Base-by-base conservation (phyloP, 1,139 yeast genomes). In the Wickerhamiella pararugosa region DNA sequence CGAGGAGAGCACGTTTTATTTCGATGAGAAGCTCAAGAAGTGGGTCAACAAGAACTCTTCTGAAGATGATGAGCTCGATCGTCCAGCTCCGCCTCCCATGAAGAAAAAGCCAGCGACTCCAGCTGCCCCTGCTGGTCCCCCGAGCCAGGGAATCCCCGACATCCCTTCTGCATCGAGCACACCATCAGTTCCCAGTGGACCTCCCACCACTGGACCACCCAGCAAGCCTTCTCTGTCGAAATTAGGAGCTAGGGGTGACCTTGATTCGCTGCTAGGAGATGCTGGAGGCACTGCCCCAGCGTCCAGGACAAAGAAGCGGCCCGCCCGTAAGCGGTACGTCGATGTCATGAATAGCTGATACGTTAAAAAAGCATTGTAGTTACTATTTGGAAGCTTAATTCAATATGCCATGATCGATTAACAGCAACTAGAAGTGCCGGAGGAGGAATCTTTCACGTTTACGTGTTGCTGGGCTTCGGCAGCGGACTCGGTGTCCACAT, bases 11-110 rank as follows among this genome's bases (percentile, higher is more conserved):
- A 67, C 73, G 32, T 79, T 90, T 54, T 74, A 74, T 52, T 92
- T 76, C 57, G 95, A 87, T 61, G 92, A 83, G 53, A 75, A 79
- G 47, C 71, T 82, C 55, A 79, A 80, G 56, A 71, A 94, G 55
- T 90, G 96, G 95, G 75, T 90, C 43, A 79, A 83, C 55, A 75
- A 74, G 47, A 75, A 76, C 11, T 75, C 82, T 1, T 72, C 81
- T 37, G 76, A 76, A 48, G 94, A 84, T 40, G 83, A 79, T 51
- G 69, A 75, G 46, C 66, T 64, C 46, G 62, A 71, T 6, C 63
- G 72, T 1, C 70, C 75, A 1, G 76, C 90, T 2, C 83, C 93
- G 2, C 92, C 93, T 1, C 90, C 92, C 2, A 83, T 84, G 30
- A 71, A 68, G 52, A 69, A 68, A 51, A 67, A 63, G 50, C 62